Percentiles rank a stretch among this genome's conserved stretches.
Evolutionary conservation across 768 basidiomycete species (phyloP).

Genomic region (Russula vinacea): DNA sequence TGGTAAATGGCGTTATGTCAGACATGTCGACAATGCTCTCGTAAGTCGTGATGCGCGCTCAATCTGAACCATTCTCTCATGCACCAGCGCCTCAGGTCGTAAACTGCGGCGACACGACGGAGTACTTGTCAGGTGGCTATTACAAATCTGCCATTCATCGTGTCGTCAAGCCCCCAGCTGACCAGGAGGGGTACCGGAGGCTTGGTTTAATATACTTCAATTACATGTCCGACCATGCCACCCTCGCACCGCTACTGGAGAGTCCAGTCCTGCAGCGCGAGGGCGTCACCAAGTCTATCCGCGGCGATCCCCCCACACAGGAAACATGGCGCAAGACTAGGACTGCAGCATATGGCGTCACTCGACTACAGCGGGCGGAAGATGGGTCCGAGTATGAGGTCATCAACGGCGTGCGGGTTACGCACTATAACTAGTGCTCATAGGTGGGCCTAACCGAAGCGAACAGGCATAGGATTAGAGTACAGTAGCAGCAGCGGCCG

Average conservation of each 20-base stretch:
- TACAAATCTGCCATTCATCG: conserved; percentile 41
- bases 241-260: conserved; percentile 34
- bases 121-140: conserved; percentile 39
- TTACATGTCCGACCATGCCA: conserved; percentile 36
- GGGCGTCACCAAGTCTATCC: conserved; percentile 35
- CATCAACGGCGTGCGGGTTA: conserved; percentile 37
- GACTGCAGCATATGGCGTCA: conserved; percentile 36
- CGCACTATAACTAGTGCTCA: conserved; percentile 35
- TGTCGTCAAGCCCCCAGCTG: conserved; percentile 39
- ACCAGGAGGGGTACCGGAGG: conserved; percentile 37
- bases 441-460: not conserved
- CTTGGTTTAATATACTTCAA: conserved; percentile 41
- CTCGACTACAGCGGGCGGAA: conserved; percentile 35
- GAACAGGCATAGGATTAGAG: not conserved
- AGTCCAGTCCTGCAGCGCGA: conserved; percentile 37
- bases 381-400: conserved; percentile 38
- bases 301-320: conserved; percentile 35
- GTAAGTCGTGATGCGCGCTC: conserved; percentile 29
- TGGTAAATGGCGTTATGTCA: conserved; percentile 40
- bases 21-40: conserved; percentile 39
- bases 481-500: not conserved
- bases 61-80: not conserved
- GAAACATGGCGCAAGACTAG: conserved; percentile 37
- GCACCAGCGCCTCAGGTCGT: conserved; percentile 37
- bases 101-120: conserved; percentile 39